Percentiles rank a stretch among this genome's conserved stretches.
Evolutionary conservation across 805 yeast genomes (phyloP).

Genomic region (Nakazawaea peltata): DNA sequence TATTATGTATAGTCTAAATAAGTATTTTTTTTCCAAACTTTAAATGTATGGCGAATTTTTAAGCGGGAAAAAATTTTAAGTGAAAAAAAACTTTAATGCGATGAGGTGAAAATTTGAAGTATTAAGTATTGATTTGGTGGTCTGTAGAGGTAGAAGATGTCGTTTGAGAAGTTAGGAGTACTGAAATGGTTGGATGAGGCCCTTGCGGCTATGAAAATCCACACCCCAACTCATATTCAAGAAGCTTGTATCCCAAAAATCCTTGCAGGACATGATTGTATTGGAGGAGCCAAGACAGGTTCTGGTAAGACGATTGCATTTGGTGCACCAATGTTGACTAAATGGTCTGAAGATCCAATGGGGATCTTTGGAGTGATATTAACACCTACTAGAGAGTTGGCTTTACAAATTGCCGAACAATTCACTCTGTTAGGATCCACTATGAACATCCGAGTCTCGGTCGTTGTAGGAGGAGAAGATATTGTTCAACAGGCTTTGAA

Average conservation of each 20-base stretch:
- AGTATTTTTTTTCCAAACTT: neutral
- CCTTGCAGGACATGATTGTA: constrained; percentile 78
- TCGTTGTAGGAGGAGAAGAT: constrained; percentile 93
- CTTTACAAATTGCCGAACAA: constrained; percentile 95
- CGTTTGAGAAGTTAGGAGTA: constrained; percentile 60
- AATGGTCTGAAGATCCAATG: constrained; percentile 92
- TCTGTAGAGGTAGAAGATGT: constrained; percentile 7
- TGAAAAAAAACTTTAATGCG: constrained; percentile 4
- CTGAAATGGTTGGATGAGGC: constrained; percentile 85
- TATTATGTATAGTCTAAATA: neutral
- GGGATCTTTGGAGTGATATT: constrained; percentile 86
- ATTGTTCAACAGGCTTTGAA: constrained; percentile 82
- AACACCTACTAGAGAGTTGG: constrained; percentile 92
- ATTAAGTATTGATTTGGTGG: neutral
- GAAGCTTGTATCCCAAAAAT: constrained; percentile 83
- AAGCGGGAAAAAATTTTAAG: neutral
- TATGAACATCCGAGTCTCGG: constrained; percentile 75
- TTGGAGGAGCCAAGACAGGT: constrained; percentile 98
- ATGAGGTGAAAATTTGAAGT: constrained; percentile 3
- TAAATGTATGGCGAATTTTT: neutral
- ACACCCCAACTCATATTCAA: constrained; percentile 82
- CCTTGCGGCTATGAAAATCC: constrained; percentile 71
- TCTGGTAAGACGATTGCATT: constrained; percentile 97
- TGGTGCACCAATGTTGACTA: constrained; percentile 93
- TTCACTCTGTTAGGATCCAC: constrained; percentile 86